Base-by-base conservation (phyloP, 805 yeast species). In the Ogataea methylovora region DNA sequence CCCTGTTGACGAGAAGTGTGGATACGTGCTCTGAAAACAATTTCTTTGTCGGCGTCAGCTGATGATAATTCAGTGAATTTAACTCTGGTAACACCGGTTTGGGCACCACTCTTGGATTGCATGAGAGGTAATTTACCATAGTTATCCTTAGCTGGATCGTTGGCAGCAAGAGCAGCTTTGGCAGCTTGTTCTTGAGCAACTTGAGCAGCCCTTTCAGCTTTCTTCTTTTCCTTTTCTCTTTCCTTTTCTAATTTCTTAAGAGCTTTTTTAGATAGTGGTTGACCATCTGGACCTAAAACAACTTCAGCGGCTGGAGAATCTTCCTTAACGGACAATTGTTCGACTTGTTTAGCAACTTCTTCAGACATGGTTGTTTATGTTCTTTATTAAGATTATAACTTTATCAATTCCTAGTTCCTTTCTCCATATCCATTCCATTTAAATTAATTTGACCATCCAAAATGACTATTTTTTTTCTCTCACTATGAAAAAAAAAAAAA, bases 1-100 rank as follows among this genome's bases (percentile, higher is more conserved):
- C 96, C 95, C 61, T 90, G 97, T 56, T 86, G 83, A 68, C 99
- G 84, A 11, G 90, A 74, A 42, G 79, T 86, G 62, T 92, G 97
- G 29, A 88, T 73, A 65, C 99, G 78, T 30, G 97, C 97, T 65
- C 98, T 79, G 67, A 94, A 77, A 11, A 83, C 68, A 37, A 92
- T 84, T 45, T 76, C 75, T 48, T 78, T 72, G 38, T 90, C 95
- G 43, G 79, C 94, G 41, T 72, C 65, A 18, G 72, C 71, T 37
- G 76, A 72, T 40, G 74, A 65, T 48, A 84, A 65, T 25, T 69
- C 65, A 32, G 58, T 52, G 48, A 92, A 66, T 45, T 73, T 60
- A 39, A 71, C 58, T 61, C 97, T 77, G 47, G 63, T 53, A 35
- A 69, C 66, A 30, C 81, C 84, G n/a, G 85, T 69, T 63, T 80